Conservation (phyloP, 139 green algal genomes). For the Auxenochlorella pyrenoidosa region DNA sequence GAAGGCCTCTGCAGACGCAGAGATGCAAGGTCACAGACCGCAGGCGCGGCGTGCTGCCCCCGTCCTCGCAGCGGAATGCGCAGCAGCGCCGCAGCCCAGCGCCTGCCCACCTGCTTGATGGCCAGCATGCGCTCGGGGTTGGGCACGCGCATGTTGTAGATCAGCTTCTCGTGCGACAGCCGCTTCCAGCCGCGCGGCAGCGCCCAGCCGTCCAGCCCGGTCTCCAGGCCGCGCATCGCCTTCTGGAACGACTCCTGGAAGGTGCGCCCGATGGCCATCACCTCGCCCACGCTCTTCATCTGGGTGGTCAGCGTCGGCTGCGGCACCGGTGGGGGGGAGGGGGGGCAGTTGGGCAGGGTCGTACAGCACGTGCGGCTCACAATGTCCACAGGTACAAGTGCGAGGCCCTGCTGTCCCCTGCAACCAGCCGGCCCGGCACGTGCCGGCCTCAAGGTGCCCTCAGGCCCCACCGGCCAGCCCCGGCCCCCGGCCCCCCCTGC, state of each 20-base stretch:
- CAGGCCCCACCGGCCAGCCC: too few species aligned
- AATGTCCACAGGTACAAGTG: not conserved
- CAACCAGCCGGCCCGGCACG: too few species aligned
- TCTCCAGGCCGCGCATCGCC: constrained; percentile 94
- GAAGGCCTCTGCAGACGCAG: too few species aligned
- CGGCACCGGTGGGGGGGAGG: not conserved
- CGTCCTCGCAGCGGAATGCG: too few species aligned
- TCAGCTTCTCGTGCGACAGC: constrained; percentile 76
- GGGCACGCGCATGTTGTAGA: constrained; percentile 90
- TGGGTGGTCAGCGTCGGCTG: constrained; percentile 90
- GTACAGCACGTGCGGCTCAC: too few species aligned
- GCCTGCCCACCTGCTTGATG: constrained; percentile 84
- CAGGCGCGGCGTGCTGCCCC: too few species aligned
- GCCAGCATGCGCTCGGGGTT: constrained; percentile 90
- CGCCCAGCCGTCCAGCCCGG: constrained; percentile 87
- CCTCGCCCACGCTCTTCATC: constrained; percentile 97
- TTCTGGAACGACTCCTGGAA: constrained; percentile 99
- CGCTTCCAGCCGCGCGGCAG: constrained; percentile 86
- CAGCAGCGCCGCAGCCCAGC: too few species aligned
- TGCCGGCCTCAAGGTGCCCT: too few species aligned
- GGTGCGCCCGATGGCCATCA: constrained; percentile 98
- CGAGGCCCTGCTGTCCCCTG: too few species aligned
- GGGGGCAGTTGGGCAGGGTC: not conserved
- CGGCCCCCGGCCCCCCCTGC: not conserved
- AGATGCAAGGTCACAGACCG: too few species aligned